Evolutionary conservation across 345 rosid genomes (phyloP), one percentile per base, ranked within the genome.

Genomic region (Eucalyptus sp.): DNA sequence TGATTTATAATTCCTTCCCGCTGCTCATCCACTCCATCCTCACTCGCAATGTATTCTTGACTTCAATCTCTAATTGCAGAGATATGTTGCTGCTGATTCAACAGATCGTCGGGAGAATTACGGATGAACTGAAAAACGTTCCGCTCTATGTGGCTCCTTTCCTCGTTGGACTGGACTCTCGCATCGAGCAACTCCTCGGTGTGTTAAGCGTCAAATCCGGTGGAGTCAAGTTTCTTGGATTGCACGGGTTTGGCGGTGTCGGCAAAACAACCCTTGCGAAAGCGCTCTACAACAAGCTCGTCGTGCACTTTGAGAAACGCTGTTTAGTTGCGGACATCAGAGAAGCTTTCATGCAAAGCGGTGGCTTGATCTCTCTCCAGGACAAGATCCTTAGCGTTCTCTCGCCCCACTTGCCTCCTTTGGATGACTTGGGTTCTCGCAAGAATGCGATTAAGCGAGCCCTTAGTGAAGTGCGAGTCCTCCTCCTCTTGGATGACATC

Each of bases 401-500:
- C 64, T 86, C 86, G 50, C 27, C 49, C 17, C 14, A 4, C 5
- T 9, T 8, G 11, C 79, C 44, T 50, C 49, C 68, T 5, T 79
- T 87, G 20, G 31, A 89, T 68, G 92, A 92, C 48, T 83, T 91
- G 79, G 29, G 50, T 43, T 79, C 41, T 9, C 94, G 94, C 43
- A 87, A 44, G 16, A 22, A 6, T 2, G 54, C 25, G 37, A 92
- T 96, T 33, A 93, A 86, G 89, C 58, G 27, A 58, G 37, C 24
- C 31, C 86, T 93, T 89, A n/a, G 2, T 12, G 95, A 90, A 12
- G 88, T 88, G 54, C 91, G 68, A 88, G 92, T 95, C 86, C 88
- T 94, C 60, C 87, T 91, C 33, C 92, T 97, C 86, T 90, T 96
- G 37, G 97, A 97, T 71, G 96, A 97, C 88, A 93, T 96, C 51